Evolutionary conservation across 192 early-diverging fungal species (phyloP).

Genomic region (Thoreauomyces humboldtii): DNA sequence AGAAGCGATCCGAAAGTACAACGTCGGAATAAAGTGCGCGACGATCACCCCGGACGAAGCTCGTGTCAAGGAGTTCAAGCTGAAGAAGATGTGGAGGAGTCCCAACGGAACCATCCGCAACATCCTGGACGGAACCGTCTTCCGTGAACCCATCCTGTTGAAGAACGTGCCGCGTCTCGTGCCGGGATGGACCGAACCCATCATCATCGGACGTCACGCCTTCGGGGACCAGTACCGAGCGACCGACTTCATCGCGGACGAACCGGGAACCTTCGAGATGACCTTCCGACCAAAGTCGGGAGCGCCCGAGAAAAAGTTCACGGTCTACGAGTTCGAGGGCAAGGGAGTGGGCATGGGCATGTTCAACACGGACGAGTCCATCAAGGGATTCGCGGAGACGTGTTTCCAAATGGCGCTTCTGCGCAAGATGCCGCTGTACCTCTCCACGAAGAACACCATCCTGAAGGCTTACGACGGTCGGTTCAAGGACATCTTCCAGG

Average conservation of each 20-base stretch:
- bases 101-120: conserved; percentile 97
- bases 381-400: conserved; percentile 88
- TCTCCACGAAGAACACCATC: conserved; percentile 97
- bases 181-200: conserved; percentile 92
- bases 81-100: conserved; percentile 98
- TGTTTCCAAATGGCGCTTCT: conserved; percentile 92
- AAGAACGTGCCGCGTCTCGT: conserved; percentile 89
- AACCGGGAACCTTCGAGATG: conserved; percentile 88
- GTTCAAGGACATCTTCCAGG: conserved; percentile 97
- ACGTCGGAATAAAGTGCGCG: conserved; percentile 97
- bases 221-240: conserved; percentile 98
- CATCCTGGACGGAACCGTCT: conserved; percentile 94
- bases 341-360: conserved; percentile 93
- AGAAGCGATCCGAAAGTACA: conserved; percentile 95
- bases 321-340: conserved; percentile 82
- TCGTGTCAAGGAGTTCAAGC: conserved; percentile 90
- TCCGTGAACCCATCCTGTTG: conserved; percentile 96
- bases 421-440: conserved; percentile 89
- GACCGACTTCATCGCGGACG: conserved; percentile 90
- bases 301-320: conserved; percentile 57
- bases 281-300: conserved; percentile 86
- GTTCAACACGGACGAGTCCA: conserved; percentile 90
- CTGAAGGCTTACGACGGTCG: conserved; percentile 94
- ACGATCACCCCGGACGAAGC: conserved; percentile 97
- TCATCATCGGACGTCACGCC: conserved; percentile 94